Base-by-base conservation (phyloP, 1,284 basidiomycete genomes). In the Sporisorium exsertum region DNA sequence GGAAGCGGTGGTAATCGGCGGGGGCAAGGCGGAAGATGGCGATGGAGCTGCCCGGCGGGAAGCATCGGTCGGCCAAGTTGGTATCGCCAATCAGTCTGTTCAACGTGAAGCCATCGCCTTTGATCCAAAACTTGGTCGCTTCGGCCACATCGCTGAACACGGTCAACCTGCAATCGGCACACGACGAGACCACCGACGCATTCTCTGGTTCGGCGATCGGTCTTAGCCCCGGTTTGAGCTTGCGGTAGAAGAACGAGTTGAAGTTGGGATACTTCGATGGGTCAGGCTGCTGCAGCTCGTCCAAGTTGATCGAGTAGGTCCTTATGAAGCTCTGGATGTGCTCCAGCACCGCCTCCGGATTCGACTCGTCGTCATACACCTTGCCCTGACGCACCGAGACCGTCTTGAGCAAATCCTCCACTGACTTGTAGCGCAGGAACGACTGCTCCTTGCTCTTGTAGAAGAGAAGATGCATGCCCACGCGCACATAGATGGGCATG, bases 131-230 rank as follows among this genome's bases (percentile, higher is more conserved):
- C 35, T 89, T 88, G 2, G 94, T 97, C 1, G 97, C 94, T 61
- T 93, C 92, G 54, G 86, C 88, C 13, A 97, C 91, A 1, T 90
- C 91, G 83, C 93, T 91, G 86, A 98, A 99, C 0, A 92, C 91
- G 91, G 97, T 96, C 77, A 97, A 89, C 35, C 96, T 91, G 84
- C 94, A 97, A 87, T 99, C 96, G 0, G 96, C 96, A 26, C 91
- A 91, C 50, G 92, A 93, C 55, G 97, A 93, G 18, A 97, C 88
- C 12, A 91, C 90, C 43, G 88, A 88, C 0, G 93, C 91, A 81
- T 98, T 90, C 0, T 92, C 89, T 0, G 91, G 91, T 20, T 87
- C 87, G 52, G 93, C 92, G 22, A 93, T 87, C 0, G 93, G 94
- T 4, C 96, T 90, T 0, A 93, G 93, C 12, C 88, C 89, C 0